Conservation (phyloP, 352 stramenopile genomes). For the Globisporangium polare region DNA sequence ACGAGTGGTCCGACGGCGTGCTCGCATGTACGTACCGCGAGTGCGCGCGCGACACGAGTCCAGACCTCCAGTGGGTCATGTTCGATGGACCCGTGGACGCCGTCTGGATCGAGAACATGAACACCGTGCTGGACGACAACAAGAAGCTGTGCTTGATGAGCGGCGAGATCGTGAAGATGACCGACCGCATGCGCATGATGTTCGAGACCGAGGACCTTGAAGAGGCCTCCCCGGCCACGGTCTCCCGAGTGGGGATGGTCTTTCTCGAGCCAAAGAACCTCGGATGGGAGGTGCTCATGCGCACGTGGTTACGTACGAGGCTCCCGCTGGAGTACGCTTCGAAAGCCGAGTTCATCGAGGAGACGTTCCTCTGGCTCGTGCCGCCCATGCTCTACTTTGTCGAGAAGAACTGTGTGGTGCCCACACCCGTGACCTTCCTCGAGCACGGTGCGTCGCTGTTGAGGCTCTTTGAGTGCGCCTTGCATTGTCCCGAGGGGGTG, state of each 20-base stretch:
- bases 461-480: constrained; percentile 76
- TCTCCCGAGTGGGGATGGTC: constrained; percentile 92
- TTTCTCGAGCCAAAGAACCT: constrained; percentile 91
- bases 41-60: constrained; percentile 79
- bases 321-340: constrained; percentile 32
- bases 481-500: constrained; percentile 53
- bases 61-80: constrained; percentile 91
- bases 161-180: constrained; percentile 95
- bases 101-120: constrained; percentile 97
- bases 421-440: constrained; percentile 85
- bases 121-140: constrained; percentile 93
- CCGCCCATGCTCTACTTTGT: constrained; percentile 91
- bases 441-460: constrained; percentile 88
- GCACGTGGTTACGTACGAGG: constrained; percentile 78
- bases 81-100: constrained; percentile 93
- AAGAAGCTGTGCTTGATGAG: constrained; percentile 94
- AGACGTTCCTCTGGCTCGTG: constrained; percentile 89
- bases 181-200: constrained; percentile 93
- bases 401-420: constrained; percentile 83
- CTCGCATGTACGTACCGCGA: constrained; percentile 93
- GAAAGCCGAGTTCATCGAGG: constrained; percentile 48
- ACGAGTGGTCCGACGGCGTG: constrained; percentile 95
- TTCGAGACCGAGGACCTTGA: constrained; percentile 94
- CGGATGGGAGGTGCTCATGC: constrained; percentile 86
- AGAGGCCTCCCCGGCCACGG: constrained; percentile 84